phyloP scores from a whole-genome alignment of 192 early-diverging fungal species.

The Coemansia sp. region DNA sequence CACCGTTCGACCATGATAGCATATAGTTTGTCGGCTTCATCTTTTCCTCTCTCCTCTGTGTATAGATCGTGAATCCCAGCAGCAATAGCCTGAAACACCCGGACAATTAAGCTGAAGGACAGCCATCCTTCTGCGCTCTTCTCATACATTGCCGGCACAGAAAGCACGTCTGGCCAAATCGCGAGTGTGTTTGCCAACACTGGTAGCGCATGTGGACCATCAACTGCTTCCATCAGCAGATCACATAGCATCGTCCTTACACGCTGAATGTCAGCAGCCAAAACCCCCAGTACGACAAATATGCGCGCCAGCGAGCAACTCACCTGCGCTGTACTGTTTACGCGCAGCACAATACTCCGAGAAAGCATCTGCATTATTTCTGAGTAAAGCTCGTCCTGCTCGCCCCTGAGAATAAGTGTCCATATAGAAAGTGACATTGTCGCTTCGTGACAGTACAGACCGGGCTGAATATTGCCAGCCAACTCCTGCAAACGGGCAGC shows the following conservation, averaged over 20 bases:
- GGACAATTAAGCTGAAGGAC: conserved; percentile 34
- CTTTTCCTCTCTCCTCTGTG: conserved; percentile 30
- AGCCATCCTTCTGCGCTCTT: not conserved
- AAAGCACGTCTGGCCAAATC: conserved; percentile 39
- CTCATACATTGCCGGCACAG: conserved; percentile 8
- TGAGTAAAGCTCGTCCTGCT: conserved; percentile 22
- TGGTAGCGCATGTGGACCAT: conserved; percentile 41
- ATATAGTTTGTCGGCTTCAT: conserved; percentile 45
- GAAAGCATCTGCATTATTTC: conserved; percentile 33
- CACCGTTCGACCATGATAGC: conserved; percentile 45
- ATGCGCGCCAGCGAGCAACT: conserved; percentile 43
- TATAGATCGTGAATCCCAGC: conserved; percentile 52
- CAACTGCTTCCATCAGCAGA: conserved; percentile 52
- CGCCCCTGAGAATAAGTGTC: conserved; percentile 30
- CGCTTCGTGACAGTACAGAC: conserved; percentile 31
- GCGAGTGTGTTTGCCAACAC: conserved; percentile 38
- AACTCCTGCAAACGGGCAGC: conserved; percentile 2
- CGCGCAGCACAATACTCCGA: conserved; percentile 23
- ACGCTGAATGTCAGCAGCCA: conserved; percentile 43
- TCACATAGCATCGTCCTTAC: conserved; percentile 42
- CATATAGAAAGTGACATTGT: conserved; percentile 23
- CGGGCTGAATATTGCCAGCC: not conserved
- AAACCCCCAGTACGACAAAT: conserved; percentile 34
- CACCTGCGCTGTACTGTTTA: conserved; percentile 11
- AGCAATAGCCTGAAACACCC: conserved; percentile 45